These are phyloP conservation scores for Apiospora marii DNA, from an alignment of 2,329 filamentous ascomycete species.

Conservation along the genomic window DNA sequence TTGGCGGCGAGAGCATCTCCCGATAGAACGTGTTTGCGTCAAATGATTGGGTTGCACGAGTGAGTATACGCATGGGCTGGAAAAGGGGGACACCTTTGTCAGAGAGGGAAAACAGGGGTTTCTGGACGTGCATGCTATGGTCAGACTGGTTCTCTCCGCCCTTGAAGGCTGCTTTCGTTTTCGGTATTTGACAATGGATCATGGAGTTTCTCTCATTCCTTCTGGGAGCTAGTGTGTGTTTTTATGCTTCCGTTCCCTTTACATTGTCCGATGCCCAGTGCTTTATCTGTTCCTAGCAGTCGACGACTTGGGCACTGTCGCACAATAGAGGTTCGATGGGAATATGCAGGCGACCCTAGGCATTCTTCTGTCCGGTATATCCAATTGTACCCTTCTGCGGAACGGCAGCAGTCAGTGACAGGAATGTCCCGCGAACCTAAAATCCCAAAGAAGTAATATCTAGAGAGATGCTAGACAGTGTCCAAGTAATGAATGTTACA, in stretches of 20 bases:
- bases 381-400: not conserved
- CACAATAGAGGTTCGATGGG: no score
- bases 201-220: not conserved
- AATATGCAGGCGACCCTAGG: no score
- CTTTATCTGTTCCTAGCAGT: not conserved
- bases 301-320: no score
- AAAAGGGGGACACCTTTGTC: not conserved
- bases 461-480: not conserved
- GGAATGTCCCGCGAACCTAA: not conserved
- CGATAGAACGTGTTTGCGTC: conserved; percentile 37
- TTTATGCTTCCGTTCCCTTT: no score
- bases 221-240: not conserved
- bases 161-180: not conserved
- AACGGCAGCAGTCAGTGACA: not conserved
- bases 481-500: not conserved
- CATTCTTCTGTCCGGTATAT: no score
- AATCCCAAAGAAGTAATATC: no score
- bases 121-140: not conserved
- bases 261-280: not conserved
- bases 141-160: not conserved
- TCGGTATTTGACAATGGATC: not conserved
- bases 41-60: not conserved
- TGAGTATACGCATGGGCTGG: not conserved
- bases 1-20: conserved; percentile 55
- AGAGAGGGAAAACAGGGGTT: not conserved